Conservation (phyloP, 805 yeast species). For the Teunomyces panamensis region DNA sequence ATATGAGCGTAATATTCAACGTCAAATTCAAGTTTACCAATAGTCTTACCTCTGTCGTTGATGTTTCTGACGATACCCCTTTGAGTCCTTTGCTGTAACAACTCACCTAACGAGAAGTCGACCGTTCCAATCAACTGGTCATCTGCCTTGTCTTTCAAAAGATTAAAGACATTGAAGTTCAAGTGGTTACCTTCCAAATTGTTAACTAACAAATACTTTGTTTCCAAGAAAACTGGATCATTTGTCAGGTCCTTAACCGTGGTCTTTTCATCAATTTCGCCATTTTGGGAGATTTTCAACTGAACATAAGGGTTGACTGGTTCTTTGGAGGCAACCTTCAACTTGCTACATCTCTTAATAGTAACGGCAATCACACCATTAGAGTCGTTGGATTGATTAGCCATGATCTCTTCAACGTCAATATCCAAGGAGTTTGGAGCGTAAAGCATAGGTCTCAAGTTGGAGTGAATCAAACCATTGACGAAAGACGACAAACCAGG, state of each 20-base stretch:
- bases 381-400: constrained; percentile 62
- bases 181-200: constrained; percentile 53
- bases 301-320: constrained; percentile 56
- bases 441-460: constrained; percentile 72
- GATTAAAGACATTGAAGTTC: constrained; percentile 52
- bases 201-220: constrained; percentile 57
- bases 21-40: constrained; percentile 61
- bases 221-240: constrained; percentile 66
- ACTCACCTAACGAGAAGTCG: constrained; percentile 54
- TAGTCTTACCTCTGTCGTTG: constrained; percentile 49
- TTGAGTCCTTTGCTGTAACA: constrained; percentile 52
- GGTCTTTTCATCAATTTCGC: constrained; percentile 50
- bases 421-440: constrained; percentile 80
- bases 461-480: constrained; percentile 64
- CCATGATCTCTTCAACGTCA: constrained; percentile 70
- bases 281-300: constrained; percentile 34
- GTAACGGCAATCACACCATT: constrained; percentile 68
- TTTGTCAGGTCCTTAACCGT: constrained; percentile 54
- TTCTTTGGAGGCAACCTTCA: constrained; percentile 45
- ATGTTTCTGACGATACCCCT: constrained; percentile 44
- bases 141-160: constrained; percentile 50
- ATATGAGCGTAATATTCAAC: constrained; percentile 48
- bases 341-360: constrained; percentile 49
- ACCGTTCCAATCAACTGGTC: constrained; percentile 49
- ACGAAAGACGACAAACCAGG: constrained; percentile 79